phyloP scores from a whole-genome alignment of 495 filamentous ascomycete species.

The Hyaloscypha bicolor region DNA sequence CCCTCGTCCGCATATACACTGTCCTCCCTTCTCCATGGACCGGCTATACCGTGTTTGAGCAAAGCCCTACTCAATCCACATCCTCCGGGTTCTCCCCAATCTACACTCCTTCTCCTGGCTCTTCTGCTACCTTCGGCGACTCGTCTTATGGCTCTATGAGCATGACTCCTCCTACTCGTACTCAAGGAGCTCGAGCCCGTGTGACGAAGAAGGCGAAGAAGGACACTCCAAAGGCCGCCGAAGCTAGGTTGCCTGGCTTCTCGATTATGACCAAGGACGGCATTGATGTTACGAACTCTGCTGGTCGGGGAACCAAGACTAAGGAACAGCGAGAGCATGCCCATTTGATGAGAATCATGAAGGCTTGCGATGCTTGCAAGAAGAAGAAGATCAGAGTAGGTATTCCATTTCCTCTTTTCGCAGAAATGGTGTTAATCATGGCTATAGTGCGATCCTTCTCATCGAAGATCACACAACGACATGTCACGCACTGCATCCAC shows the following conservation, averaged over 20 bases:
- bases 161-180: conserved; percentile 21
- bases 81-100: conserved; percentile 24
- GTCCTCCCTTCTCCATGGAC: conserved; percentile 22
- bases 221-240: conserved; percentile 28
- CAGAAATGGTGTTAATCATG: conserved; percentile 9
- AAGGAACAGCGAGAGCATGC: conserved; percentile 64
- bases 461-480: conserved; percentile 24
- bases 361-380: conserved; percentile 57
- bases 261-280: conserved; percentile 62
- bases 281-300: conserved; percentile 55
- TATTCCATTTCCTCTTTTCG: neutral
- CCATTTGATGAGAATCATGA: conserved; percentile 59
- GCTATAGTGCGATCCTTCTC: conserved; percentile 32
- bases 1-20: conserved; percentile 31
- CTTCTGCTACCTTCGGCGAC: conserved; percentile 25
- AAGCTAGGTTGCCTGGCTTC: conserved; percentile 52
- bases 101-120: conserved; percentile 28
- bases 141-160: conserved; percentile 26
- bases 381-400: conserved; percentile 48
- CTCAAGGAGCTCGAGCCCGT: conserved; percentile 15
- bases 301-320: conserved; percentile 59
- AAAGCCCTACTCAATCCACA: conserved; percentile 23
- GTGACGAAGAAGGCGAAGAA: conserved; percentile 32
- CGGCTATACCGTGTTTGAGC: conserved; percentile 8
- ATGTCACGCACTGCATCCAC: conserved; percentile 26